Evolutionary conservation across 2,329 filamentous ascomycete species (phyloP).

Genomic region (Epichloe typhina): DNA sequence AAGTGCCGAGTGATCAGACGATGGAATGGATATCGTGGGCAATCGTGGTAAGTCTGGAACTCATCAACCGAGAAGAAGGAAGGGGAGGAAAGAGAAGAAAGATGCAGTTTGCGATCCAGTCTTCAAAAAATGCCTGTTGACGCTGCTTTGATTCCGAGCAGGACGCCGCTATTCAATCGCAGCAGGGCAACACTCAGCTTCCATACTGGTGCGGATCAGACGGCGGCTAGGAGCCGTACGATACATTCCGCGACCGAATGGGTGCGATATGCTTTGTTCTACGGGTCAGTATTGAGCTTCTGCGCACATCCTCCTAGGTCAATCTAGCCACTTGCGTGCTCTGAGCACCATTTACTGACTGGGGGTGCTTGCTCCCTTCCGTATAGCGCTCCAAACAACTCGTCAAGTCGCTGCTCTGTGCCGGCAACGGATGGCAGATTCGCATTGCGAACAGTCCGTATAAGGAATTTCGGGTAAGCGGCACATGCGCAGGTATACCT

Average conservation of each 20-base stretch:
- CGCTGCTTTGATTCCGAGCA: no score
- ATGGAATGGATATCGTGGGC: conserved; percentile 14
- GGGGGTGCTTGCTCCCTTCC: neutral
- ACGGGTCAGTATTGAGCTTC: conserved; percentile 5
- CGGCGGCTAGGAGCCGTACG: conserved; percentile 17
- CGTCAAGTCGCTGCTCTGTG: conserved; percentile 15
- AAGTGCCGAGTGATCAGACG: conserved; percentile 10
- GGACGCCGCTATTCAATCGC: conserved; percentile 12
- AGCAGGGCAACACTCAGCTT: conserved; percentile 13
- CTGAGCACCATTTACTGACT: no score
- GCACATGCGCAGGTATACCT: no score
- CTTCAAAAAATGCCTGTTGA: no score
- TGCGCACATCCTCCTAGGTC: neutral
- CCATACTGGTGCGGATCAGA: conserved; percentile 15
- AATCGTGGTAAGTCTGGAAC: conserved; percentile 10
- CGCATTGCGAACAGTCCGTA: conserved; percentile 15
- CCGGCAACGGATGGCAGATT: conserved; percentile 9
- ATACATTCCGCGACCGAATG: conserved; percentile 12
- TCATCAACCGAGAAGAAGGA: neutral
- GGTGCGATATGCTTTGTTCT: conserved; percentile 12
- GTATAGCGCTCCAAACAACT: conserved; percentile 14
- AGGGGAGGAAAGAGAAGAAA: fast-evolving
- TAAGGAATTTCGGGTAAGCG: conserved; percentile 11
- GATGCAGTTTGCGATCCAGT: no score
- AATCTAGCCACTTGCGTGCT: no score